Evolutionary conservation across 805 yeast genomes (phyloP), one percentile per base, ranked within the genome.

Genomic region (Monosporozyma aerobia): DNA sequence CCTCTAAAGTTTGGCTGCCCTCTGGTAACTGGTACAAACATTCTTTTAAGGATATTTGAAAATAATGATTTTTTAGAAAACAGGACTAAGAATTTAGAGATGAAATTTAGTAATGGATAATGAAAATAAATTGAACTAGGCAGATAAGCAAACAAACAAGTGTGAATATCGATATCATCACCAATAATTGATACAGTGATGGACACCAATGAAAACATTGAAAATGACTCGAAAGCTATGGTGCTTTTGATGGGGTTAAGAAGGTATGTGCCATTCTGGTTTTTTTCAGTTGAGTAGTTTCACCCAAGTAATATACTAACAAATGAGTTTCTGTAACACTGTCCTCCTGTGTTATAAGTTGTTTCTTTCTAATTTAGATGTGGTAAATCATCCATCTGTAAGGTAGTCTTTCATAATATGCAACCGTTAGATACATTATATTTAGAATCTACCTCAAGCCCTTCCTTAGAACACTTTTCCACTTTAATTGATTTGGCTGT

Each of bases 321-420:
- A 23, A 10, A 11, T 37, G 32, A 39, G 27, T 39, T 29, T 32
- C 35, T 22, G 22, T 32, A 37, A 51, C 35, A 37, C 47, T 19
- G 25, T 29, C 44, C 23, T 35, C 33, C 32, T 35, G 23, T 44
- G 19, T 41, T 23, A 35, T 19, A 33, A 35, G 3, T 29, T 33
- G 10, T 37, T 51, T 7, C 10, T 39, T 23, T 35, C 14, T 14
- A 35, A 14, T 13, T 27, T 3, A 74, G 87, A 65, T 87, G 92
- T 22, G 99, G 99, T 13, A 94, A 94, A 69, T 88, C 97, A 8
- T 90, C 97, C 3, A 94, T 94, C 33, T 84, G 97, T 63, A 90
- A 92, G 64, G 98, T 94, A 13, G 95, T 94, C 1, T 94, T 94
- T 69, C 96, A 92, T 68, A 87, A 88, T 64, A 89, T 94, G 95